Conservation (phyloP, 1,284 basidiomycete species). For the Peniophora sp. region DNA sequence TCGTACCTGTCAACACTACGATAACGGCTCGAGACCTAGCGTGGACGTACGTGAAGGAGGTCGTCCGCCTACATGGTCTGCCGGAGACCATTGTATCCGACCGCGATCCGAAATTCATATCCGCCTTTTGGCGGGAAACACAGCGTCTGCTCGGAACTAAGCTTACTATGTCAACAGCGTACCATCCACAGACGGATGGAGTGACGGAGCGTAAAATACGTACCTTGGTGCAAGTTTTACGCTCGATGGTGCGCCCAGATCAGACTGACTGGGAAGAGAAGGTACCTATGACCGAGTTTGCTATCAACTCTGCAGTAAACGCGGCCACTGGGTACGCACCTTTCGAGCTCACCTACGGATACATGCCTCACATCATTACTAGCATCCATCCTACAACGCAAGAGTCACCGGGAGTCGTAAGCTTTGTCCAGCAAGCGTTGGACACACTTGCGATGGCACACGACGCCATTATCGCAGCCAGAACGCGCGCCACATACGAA, state of each 20-base stretch:
- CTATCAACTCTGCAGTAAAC: not conserved
- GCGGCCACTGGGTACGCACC: not conserved
- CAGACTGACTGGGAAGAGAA: not conserved
- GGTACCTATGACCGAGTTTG: not conserved
- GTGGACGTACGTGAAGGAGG: slow-evolving; percentile 12
- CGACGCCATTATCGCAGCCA: slow-evolving; percentile 16
- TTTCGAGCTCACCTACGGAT: not conserved
- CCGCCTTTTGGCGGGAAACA: slow-evolving; percentile 19
- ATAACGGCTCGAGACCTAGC: slow-evolving; percentile 13
- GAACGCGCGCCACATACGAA: slow-evolving; percentile 12
- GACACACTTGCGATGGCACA: slow-evolving; percentile 14
- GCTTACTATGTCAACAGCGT: slow-evolving; percentile 21
- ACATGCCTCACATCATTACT: slow-evolving; percentile 14
- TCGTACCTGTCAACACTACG: slow-evolving; percentile 14
- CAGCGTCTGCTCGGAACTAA: slow-evolving; percentile 18
- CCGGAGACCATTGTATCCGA: slow-evolving; percentile 18
- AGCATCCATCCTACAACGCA: slow-evolving; percentile 15
- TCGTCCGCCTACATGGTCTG: slow-evolving; percentile 19
- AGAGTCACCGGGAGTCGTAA: slow-evolving; percentile 18
- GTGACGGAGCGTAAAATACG: slow-evolving; percentile 16
- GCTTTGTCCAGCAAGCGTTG: slow-evolving; percentile 15
- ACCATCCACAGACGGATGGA: slow-evolving; percentile 28
- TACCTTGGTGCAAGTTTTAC: not conserved
- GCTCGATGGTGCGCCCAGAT: slow-evolving; percentile 21
- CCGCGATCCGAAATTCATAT: slow-evolving; percentile 19